Conservation (phyloP, 495 filamentous ascomycete species). For the Penicillium coffeae region DNA sequence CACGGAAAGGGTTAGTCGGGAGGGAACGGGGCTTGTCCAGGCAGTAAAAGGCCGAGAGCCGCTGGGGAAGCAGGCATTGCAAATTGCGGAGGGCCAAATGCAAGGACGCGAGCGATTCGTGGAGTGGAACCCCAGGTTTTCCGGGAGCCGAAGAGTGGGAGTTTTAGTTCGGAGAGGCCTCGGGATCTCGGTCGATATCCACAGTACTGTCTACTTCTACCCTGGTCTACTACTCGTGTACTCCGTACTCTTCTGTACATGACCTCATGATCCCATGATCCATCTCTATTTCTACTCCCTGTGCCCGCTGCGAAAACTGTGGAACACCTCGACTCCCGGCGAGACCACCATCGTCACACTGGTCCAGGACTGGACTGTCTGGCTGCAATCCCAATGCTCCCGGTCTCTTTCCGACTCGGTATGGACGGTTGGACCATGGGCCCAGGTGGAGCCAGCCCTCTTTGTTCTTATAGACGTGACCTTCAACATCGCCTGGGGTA, state of each 20-base stretch:
- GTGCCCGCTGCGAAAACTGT: slow-evolving; percentile 9
- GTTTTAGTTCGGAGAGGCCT: neutral
- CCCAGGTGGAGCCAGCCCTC: neutral
- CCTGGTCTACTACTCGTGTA: neutral
- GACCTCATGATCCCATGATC: slow-evolving; percentile 15
- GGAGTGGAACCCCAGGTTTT: slow-evolving; percentile 23
- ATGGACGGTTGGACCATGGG: neutral
- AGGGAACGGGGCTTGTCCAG: slow-evolving; percentile 23
- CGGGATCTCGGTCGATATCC: neutral
- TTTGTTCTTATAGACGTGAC: neutral
- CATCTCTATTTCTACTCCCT: slow-evolving; percentile 1
- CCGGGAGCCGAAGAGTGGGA: slow-evolving; percentile 10
- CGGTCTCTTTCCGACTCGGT: slow-evolving; percentile 9
- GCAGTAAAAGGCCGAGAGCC: slow-evolving; percentile 18
- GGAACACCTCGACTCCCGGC: slow-evolving; percentile 8
- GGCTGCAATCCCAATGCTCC: slow-evolving; percentile 17
- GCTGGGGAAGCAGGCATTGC: slow-evolving; percentile 15
- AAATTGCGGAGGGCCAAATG: slow-evolving; percentile 25
- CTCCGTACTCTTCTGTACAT: too few relatives aligned
- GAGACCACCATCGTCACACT: neutral
- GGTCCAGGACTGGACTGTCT: slow-evolving; percentile 8
- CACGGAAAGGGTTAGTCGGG: slow-evolving; percentile 14
- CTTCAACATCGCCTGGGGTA: too few relatives aligned
- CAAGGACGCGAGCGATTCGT: slow-evolving; percentile 24
- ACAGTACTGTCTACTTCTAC: neutral